Evolutionary conservation across 176 grass and related monocot genomes (phyloP), one percentile per base, ranked within the genome.

Genomic region (Thalia dealbata): DNA sequence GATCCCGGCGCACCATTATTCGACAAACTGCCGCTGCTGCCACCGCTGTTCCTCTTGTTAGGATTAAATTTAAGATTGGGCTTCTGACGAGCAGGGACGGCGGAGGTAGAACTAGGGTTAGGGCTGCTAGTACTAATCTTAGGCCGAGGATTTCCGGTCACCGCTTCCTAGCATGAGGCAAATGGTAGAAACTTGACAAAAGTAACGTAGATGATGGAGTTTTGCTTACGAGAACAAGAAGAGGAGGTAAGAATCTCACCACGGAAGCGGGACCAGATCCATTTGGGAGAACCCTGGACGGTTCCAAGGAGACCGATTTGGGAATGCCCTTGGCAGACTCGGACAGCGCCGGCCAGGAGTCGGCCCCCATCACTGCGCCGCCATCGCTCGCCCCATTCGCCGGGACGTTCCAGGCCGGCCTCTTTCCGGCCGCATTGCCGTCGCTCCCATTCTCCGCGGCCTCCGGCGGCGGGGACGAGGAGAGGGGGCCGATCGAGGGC

Each of bases 21-120:
- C 27, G 10, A 13, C 1, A 22, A 64, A 64, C 11, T n/a, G 23
- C 61, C 30, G 14, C 61, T 18, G 7, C 59, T 58, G 21, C 54
- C 21, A 58, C 54, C 76, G 7, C 76, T 75, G 58, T 84, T 64
- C 73, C 78, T 73, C 25, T 65, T 32, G 27, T 32, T 32, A 3
- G 62, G 16, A 65, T 32, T 65, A 65, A 6, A 16, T 32, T 29
- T 35, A 18, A 23, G 28, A 65, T 30, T 65, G 4, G 62, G 15
- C 28, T 35, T 61, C 56, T 61, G 56, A 61, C 56, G 56, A 61
- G 18, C 56, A 4, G 56, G 22, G 25, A 61, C 6, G 2, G 22
- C 56, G 9, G 1, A 26, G 14, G 6, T 35, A 65, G 62, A 65
- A 65, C 28, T 29, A 32, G 62, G 27, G 62, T 65, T 65, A 65